Evolutionary conservation across 2,329 filamentous ascomycete genomes (phyloP).

Genomic region (Penicillium sp.): DNA sequence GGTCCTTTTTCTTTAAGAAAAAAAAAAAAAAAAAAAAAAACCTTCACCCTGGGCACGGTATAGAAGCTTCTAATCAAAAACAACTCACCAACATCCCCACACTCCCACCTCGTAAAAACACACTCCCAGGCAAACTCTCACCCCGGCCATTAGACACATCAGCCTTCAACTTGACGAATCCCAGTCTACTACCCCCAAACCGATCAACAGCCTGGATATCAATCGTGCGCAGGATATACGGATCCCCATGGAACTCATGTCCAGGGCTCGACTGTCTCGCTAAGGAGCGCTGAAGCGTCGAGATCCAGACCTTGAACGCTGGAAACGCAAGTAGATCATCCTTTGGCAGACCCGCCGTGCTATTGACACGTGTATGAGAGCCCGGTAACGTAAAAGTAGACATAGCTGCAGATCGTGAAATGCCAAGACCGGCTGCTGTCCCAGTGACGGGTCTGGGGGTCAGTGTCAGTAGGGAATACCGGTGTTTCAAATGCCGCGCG

Average conservation of each 20-base stretch:
- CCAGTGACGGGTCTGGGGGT: neutral
- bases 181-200: slow-evolving; percentile 51
- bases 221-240: slow-evolving; percentile 54
- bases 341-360: slow-evolving; percentile 45
- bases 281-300: slow-evolving; percentile 51
- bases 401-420: slow-evolving; percentile 28
- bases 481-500: neutral
- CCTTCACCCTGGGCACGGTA: neutral
- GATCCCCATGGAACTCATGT: slow-evolving; percentile 54
- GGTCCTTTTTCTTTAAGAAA: too few species aligned
- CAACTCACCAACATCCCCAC: slow-evolving; percentile 56
- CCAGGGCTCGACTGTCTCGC: slow-evolving; percentile 44
- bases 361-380: slow-evolving; percentile 41
- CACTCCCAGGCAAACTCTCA: slow-evolving; percentile 56
- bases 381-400: slow-evolving; percentile 44
- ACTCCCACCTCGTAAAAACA: slow-evolving; percentile 60
- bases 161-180: slow-evolving; percentile 59
- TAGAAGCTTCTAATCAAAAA: neutral
- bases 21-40: neutral
- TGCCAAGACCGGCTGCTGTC: neutral
- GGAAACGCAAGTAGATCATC: slow-evolving; percentile 52
- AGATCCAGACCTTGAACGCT: slow-evolving; percentile 58
- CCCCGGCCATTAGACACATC: slow-evolving; percentile 54
- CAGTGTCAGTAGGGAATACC: neutral
- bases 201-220: slow-evolving; percentile 57